Evolutionary conservation across 1,284 basidiomycete species (phyloP), one percentile per base, ranked within the genome.

Genomic region (Cryptococcus sp.): DNA sequence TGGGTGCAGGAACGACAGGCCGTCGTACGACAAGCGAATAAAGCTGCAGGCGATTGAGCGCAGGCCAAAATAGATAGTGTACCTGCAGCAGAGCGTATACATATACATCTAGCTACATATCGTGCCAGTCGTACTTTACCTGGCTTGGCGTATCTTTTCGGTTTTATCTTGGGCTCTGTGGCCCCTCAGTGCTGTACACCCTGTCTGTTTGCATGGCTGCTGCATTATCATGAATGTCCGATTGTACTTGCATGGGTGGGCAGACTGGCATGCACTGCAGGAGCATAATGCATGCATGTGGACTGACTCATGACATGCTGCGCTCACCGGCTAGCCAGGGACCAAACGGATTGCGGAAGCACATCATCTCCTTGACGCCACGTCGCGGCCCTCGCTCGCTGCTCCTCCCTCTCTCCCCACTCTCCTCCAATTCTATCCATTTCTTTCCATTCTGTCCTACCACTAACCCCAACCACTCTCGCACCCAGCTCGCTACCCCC

Each of bases 31-130:
- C 87, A 90, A 77, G 71, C 82, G 85, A 69, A 84, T 95, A 60
- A 84, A 83, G 68, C 82, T 84, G 57, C 91, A 95, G 76, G 91
- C 91, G 3, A 81, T 86, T 64, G 90, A 94, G 63, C 89, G 92
- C 71, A 53, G 67, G 16, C 73, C 62, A 6, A 60, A 60, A 44
- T 66, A 66, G 53, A 49, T 6, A 20, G 7, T n/a, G 3, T 15
- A 15, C 12, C 9, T n/a, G 20, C 21, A 35, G 42, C 11, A 18
- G 18, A 18, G 16, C n/a, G 23, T 44, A 4, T n/a, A n/a, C 4
- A 44, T 20, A 1, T 44, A 20, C 18, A 20, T 18, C 20, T 23
- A 44, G 18, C 28, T 33, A 33, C 28, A 33, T 33, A 33, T 33
- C 28, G 28, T 9, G 28, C 28, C 28, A 9, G 4, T 9, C 9